Conservation (phyloP, 148 eudicot species). For the Camellia granthamiana region DNA sequence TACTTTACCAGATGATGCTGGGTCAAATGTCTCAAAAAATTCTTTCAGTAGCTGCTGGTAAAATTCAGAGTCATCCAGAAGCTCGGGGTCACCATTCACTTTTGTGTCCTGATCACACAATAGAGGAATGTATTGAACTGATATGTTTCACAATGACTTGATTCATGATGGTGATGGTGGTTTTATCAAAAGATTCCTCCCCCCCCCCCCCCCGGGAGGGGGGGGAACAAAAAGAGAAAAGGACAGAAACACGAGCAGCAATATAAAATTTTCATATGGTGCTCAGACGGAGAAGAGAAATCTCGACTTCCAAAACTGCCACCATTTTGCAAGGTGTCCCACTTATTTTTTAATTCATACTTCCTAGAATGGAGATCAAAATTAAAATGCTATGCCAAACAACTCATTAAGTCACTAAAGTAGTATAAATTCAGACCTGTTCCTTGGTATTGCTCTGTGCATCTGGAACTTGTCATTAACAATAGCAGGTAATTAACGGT, state of each 20-base stretch:
- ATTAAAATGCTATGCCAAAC: background rate
- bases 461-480: constrained; percentile 44
- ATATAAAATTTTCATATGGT: background rate
- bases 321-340: too few relatives aligned
- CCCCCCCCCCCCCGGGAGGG: too few relatives aligned
- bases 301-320: too few relatives aligned
- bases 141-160: background rate
- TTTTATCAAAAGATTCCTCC: too few relatives aligned
- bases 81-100: constrained; percentile 80
- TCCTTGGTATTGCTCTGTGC: constrained; percentile 30
- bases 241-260: too few relatives aligned
- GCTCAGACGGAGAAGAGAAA: background rate
- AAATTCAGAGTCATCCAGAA: constrained; percentile 80
- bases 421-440: constrained; percentile 44
- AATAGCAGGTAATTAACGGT: constrained; percentile 6
- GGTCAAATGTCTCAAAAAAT: constrained; percentile 75
- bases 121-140: background rate
- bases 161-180: background rate
- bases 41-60: constrained; percentile 86
- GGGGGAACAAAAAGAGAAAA: too few relatives aligned
- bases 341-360: too few relatives aligned
- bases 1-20: constrained; percentile 62
- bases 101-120: constrained; percentile 31
- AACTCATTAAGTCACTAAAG: background rate
- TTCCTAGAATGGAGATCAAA: too few relatives aligned